phyloP scores from a whole-genome alignment of 2,329 filamentous ascomycete species.

The Rhytidhysteron rufulum region DNA sequence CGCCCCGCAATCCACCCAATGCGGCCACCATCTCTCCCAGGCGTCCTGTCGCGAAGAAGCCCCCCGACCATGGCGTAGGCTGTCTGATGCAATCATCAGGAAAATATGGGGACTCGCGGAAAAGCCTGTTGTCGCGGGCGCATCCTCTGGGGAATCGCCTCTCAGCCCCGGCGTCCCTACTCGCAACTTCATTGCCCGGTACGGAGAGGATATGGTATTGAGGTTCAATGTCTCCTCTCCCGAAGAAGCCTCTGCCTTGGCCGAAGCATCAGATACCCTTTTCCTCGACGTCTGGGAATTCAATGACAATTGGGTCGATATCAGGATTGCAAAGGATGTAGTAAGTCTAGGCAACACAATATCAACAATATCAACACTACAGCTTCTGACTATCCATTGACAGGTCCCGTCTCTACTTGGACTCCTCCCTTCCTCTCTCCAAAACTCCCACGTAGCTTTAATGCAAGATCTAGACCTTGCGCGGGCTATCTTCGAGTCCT shows the following conservation, averaged over 20 bases:
- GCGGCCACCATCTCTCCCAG: constrained; percentile 10
- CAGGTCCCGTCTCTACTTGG: constrained; percentile 69
- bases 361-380: no score
- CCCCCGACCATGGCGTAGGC: constrained; percentile 32
- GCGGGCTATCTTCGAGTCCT: constrained; percentile 71
- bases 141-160: neutral
- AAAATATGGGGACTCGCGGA: constrained; percentile 26
- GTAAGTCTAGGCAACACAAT: constrained; percentile 44
- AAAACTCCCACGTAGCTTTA: constrained; percentile 66
- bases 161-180: constrained; percentile 9
- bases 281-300: constrained; percentile 91
- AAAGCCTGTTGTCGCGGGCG: constrained; percentile 12
- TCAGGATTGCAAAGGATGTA: constrained; percentile 71
- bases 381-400: constrained; percentile 1
- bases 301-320: constrained; percentile 76
- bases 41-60: constrained; percentile 12
- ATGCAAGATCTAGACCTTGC: constrained; percentile 70
- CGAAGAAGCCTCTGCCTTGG: constrained; percentile 66
- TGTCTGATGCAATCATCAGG: constrained; percentile 34
- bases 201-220: constrained; percentile 80
- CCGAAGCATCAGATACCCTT: constrained; percentile 69
- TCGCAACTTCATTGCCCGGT: constrained; percentile 44
- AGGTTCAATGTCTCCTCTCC: constrained; percentile 74
- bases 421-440: constrained; percentile 71
- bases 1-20: constrained; percentile 22